phyloP scores from a whole-genome alignment of 768 basidiomycete species.

The Sporobolomyces pararoseus region DNA sequence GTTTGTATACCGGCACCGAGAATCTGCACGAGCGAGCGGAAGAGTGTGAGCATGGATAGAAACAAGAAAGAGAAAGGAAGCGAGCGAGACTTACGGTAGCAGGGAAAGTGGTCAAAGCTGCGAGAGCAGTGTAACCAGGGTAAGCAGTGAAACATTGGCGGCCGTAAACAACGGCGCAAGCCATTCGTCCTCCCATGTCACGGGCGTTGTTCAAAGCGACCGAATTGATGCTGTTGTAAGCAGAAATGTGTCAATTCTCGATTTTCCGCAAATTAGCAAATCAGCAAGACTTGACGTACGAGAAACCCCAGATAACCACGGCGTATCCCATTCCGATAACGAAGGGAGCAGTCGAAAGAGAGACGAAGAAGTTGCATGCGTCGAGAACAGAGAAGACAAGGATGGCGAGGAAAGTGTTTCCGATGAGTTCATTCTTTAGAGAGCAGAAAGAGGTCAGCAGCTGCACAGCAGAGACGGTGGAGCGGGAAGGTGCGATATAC shows the following conservation, averaged over 20 bases:
- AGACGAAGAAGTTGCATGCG: constrained; percentile 37
- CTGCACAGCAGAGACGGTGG: too few species aligned
- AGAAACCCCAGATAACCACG: constrained; percentile 32
- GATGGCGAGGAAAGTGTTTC: constrained; percentile 41
- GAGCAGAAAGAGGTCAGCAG: background rate
- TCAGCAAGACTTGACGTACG: background rate
- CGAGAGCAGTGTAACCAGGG: constrained; percentile 30
- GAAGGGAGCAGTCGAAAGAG: constrained; percentile 32
- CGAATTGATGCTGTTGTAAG: constrained; percentile 12
- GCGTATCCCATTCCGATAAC: constrained; percentile 39
- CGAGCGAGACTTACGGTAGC: constrained; percentile 15
- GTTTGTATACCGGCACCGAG: constrained; percentile 35
- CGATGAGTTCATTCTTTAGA: constrained; percentile 34
- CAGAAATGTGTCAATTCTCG: background rate
- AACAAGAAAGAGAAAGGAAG: too few species aligned
- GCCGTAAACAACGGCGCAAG: constrained; percentile 21
- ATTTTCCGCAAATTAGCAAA: too few species aligned
- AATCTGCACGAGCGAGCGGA: background rate
- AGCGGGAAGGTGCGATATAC: too few species aligned
- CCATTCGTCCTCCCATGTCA: constrained; percentile 33
- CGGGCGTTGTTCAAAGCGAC: constrained; percentile 39
- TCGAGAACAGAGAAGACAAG: constrained; percentile 43
- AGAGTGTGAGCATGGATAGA: background rate
- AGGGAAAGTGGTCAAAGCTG: constrained; percentile 32
- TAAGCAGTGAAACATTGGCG: constrained; percentile 27